A percentile compares a stretch with the other conserved stretches of the same genome.
Conservation (phyloP, 2,329 filamentous ascomycete species). For the Fusarium sterilihyphosum region DNA sequence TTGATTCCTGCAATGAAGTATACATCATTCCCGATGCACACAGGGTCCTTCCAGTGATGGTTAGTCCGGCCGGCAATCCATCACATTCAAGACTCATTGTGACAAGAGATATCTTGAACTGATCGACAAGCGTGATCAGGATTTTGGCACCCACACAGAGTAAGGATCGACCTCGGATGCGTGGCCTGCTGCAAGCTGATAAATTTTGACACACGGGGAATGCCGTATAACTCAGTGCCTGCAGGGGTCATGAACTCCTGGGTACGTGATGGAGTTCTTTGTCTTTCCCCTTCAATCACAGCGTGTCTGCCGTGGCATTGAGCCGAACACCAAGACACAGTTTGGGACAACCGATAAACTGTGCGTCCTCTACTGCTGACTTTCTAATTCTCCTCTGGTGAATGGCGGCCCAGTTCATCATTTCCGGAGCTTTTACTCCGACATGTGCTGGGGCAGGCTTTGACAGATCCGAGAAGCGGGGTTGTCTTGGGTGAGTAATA, state of each 20-base stretch:
- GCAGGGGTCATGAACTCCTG: neutral
- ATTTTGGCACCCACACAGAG: neutral
- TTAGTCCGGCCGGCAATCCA: neutral
- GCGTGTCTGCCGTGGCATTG: neutral
- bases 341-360: neutral
- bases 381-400: neutral
- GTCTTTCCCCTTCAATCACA: neutral
- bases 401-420: neutral
- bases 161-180: slow-evolving; percentile 13
- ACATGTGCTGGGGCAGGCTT: neutral
- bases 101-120: neutral
- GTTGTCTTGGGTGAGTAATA: neutral
- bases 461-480: neutral
- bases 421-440: slow-evolving; percentile 26
- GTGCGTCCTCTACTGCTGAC: neutral
- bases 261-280: neutral
- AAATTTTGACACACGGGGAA: neutral
- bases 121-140: slow-evolving; percentile 18
- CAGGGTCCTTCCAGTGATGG: slow-evolving; percentile 1
- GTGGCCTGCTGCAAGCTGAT: neutral
- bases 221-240: neutral
- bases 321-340: neutral
- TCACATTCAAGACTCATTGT: neutral
- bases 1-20: neutral
- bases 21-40: neutral